Percentiles rank a stretch among this genome's conserved stretches.
Conservation (phyloP, 768 basidiomycete genomes). For the Trametopsis cervina region DNA sequence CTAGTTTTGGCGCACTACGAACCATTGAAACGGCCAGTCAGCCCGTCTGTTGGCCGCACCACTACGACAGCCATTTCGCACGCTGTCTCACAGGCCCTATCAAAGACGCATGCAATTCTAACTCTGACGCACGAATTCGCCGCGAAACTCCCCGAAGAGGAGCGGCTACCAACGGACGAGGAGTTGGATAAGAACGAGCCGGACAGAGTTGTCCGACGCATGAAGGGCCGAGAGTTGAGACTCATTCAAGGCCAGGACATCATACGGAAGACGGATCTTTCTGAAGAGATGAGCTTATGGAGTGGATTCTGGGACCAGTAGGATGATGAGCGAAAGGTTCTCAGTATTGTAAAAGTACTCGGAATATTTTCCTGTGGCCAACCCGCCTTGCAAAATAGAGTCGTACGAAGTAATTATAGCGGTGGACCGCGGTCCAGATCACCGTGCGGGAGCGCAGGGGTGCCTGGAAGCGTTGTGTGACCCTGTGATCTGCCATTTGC, state of each 20-base stretch:
- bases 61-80: constrained; percentile 38
- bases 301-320: constrained; percentile 26
- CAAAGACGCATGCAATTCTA: constrained; percentile 71
- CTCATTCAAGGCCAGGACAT: constrained; percentile 74
- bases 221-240: constrained; percentile 81
- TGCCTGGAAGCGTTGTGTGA: neutral
- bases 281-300: constrained; percentile 27
- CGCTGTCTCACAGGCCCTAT: constrained; percentile 63
- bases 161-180: constrained; percentile 62
- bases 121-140: constrained; percentile 53
- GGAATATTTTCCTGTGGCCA: too few species aligned
- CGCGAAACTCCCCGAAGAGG: constrained; percentile 48
- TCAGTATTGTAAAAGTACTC: too few species aligned
- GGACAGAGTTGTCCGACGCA: constrained; percentile 58
- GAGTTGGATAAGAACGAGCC: constrained; percentile 65
- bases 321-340: too few species aligned
- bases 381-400: too few species aligned
- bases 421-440: too few species aligned
- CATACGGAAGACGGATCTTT: constrained; percentile 39
- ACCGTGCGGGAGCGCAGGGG: neutral
- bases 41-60: constrained; percentile 1
- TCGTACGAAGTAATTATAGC: too few species aligned
- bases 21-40: constrained; percentile 12
- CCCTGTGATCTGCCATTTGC: neutral
- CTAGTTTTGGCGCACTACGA: constrained; percentile 79